Evolutionary conservation across 73 alveolate species (phyloP), one percentile per base, ranked within the genome.

Genomic region (Paramecium sonneborni): DNA sequence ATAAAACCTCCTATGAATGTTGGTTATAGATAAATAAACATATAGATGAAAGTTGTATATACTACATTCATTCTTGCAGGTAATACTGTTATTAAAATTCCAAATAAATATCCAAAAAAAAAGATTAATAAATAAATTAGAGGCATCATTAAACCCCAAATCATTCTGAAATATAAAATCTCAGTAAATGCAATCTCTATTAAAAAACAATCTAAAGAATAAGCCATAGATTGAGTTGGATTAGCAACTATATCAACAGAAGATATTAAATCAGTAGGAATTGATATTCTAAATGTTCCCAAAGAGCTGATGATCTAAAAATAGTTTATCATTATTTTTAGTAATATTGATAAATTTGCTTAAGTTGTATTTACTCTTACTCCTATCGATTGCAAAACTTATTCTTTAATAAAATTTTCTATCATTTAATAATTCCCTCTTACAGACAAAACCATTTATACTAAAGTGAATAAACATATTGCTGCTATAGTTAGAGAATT

Each of bases 111-210:
- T 6, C 67, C 41, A 0, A 46, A 34, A 23, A 39, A 87, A 37
- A 87, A 67, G 26, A 58, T 41, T 21, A 35, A 20, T n/a, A 87
- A 21, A 38, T 41, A 88, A 24, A 88, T 20, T 6, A 70, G 30
- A 26, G 94, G 94, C 67, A 43, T 70, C 21, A 88, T 15, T 39
- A 88, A 82, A 41, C 38, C 76, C 94, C 94, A 88, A 28, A 88
- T 68, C 76, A 88, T 46, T 28, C 89, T 62, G 23, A 88, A 88
- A 56, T 88, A 88, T 3, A 72, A 7, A 18, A 88, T 43, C 0
- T 38, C 55, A 30, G 58, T 72, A 10, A 37, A 15, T 10, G 94
- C 26, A 5, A 69, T 20, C 28, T 18, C 68, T 20, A 70, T 44
- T 6, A 88, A 23, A 44, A 88, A 88, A 39, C 94, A 88, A 88